These are phyloP conservation scores for Glycyrrhiza uralensis DNA, from an alignment of 306 rosid species.

Conservation along the genomic window DNA sequence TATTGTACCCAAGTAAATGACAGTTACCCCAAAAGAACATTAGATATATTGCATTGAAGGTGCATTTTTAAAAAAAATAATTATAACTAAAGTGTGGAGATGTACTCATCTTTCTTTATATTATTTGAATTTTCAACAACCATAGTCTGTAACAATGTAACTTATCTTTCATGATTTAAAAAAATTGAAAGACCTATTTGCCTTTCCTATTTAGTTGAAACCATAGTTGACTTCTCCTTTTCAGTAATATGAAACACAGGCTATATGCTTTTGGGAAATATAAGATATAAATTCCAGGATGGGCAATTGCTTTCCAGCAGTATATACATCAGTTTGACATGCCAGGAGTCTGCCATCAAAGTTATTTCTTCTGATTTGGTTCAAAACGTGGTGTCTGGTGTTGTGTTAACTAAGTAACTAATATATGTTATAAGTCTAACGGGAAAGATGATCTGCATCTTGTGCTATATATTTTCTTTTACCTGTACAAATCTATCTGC, in stretches of 20 bases:
- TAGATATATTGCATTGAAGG: neutral
- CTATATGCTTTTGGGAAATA: neutral
- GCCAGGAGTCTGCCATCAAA: neutral
- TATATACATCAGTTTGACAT: neutral
- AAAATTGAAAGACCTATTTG: neutral
- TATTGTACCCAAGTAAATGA: neutral
- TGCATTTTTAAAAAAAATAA: too few species aligned
- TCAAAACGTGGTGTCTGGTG: neutral
- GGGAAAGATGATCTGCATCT: neutral
- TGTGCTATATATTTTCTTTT: neutral
- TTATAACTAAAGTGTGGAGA: neutral
- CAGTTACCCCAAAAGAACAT: neutral
- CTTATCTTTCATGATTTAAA: neutral
- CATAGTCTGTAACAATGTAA: too few species aligned
- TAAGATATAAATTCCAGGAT: neutral
- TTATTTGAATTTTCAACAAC: neutral
- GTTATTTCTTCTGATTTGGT: neutral
- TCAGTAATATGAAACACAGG: neutral
- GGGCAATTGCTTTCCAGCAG: neutral
- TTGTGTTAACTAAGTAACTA: neutral
- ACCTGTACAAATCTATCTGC: neutral
- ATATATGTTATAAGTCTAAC: neutral
- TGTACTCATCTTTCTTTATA: neutral
- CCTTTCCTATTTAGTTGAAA: neutral
- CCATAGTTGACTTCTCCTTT: neutral